A percentile compares a stretch with the other conserved stretches of the same genome.
phyloP scores from a whole-genome alignment of 2,329 filamentous ascomycete genomes.

The Fusarium pseudonygamai region DNA sequence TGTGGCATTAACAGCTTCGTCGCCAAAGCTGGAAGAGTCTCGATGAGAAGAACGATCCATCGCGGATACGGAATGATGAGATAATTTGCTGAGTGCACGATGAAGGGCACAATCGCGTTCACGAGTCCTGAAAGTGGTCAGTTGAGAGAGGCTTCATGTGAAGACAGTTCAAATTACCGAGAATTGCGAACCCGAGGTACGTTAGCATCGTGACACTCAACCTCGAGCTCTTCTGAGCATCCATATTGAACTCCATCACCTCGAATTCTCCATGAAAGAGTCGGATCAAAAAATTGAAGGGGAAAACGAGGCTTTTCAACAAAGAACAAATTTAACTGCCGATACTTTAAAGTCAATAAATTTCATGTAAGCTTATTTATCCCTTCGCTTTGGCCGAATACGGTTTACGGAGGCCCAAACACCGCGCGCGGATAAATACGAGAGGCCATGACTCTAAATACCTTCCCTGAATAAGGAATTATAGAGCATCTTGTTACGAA shows the following conservation, averaged over 20 bases:
- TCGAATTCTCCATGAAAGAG: not conserved
- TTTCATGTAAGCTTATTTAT: not conserved
- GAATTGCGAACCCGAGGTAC: slow-evolving; percentile 41
- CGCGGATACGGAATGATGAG: slow-evolving; percentile 49
- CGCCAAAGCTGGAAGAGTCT: slow-evolving; percentile 44
- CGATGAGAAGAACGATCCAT: slow-evolving; percentile 46
- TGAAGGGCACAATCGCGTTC: slow-evolving; percentile 44
- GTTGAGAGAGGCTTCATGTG: not conserved
- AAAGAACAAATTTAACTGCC: not conserved
- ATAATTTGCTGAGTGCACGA: slow-evolving; percentile 48
- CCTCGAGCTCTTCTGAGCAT: not conserved
- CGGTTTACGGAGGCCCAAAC: not conserved
- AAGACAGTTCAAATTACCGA: slow-evolving; percentile 27
- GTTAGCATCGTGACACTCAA: slow-evolving; percentile 25
- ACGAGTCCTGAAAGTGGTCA: slow-evolving; percentile 42
- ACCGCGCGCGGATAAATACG: not conserved
- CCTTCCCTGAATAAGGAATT: not conserved
- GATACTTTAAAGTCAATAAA: not conserved
- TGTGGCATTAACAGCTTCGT: slow-evolving; percentile 45
- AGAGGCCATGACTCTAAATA: not conserved
- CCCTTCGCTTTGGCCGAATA: not conserved
- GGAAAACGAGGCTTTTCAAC: not conserved
- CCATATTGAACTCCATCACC: slow-evolving; percentile 1
- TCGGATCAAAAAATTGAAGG: not conserved
- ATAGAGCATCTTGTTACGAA: slow-evolving; percentile 1